phyloP scores from a whole-genome alignment of 2,329 filamentous ascomycete species.

The Aspergillus candidus region DNA sequence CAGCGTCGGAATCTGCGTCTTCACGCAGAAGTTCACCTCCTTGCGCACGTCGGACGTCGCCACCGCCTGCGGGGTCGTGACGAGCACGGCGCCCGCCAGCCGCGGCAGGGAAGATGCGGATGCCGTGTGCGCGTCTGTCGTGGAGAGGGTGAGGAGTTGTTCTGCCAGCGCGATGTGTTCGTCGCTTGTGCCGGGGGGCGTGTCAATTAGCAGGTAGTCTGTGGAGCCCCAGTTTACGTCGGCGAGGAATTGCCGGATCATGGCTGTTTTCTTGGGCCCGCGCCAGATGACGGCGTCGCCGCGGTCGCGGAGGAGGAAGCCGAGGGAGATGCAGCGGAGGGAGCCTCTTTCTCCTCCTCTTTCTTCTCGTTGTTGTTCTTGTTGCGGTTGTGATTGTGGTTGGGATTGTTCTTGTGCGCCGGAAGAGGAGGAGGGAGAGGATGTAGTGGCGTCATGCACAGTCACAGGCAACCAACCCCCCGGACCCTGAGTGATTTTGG shows the following conservation, averaged over 20 bases:
- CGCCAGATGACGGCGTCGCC: slow-evolving; percentile 95
- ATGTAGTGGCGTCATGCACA: slow-evolving; percentile 59
- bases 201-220: slow-evolving; percentile 94
- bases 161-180: slow-evolving; percentile 95
- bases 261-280: slow-evolving; percentile 96
- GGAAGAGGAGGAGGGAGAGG: neutral
- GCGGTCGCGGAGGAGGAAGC: slow-evolving; percentile 75
- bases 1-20: slow-evolving; percentile 71
- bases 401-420: slow-evolving; percentile 8
- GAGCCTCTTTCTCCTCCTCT: slow-evolving; percentile 26
- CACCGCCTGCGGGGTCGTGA: slow-evolving; percentile 93
- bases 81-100: slow-evolving; percentile 81
- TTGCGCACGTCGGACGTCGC: slow-evolving; percentile 90
- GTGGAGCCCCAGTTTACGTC: slow-evolving; percentile 81
- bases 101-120: slow-evolving; percentile 44
- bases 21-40: slow-evolving; percentile 86
- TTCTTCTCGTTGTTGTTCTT: slow-evolving; percentile 8
- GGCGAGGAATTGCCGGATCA: slow-evolving; percentile 92
- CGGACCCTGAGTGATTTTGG: slow-evolving; percentile 85
- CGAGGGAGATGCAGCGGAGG: slow-evolving; percentile 76
- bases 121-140: slow-evolving; percentile 18
- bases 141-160: slow-evolving; percentile 56
- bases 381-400: slow-evolving; percentile 6
- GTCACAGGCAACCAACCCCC: slow-evolving; percentile 87
- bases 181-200: slow-evolving; percentile 90